Percentiles rank a stretch among this genome's conserved stretches.
Evolutionary conservation across 257 asterid species (phyloP).

Genomic region (Nicotiana tomentosiformis): DNA sequence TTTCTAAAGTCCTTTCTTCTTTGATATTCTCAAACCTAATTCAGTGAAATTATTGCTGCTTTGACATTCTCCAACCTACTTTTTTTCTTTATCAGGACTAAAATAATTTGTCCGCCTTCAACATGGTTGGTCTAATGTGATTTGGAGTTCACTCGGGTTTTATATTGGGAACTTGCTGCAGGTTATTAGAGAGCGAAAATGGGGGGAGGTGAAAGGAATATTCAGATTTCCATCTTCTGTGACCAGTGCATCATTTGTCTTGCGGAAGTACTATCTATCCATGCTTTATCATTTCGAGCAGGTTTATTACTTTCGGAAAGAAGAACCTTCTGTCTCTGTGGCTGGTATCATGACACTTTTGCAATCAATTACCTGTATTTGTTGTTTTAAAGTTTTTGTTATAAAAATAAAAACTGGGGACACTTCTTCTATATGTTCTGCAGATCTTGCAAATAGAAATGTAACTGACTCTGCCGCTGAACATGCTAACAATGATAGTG

Average conservation of each 20-base stretch:
- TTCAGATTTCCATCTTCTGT: conserved; percentile 77
- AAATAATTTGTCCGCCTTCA: neutral
- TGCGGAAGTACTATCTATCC: conserved; percentile 74
- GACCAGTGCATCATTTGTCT: conserved; percentile 76
- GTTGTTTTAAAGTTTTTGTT: neutral
- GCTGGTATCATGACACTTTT: conserved; percentile 31
- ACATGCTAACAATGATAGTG: conserved; percentile 34
- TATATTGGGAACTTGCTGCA: conserved; percentile 26
- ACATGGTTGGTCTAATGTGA: neutral
- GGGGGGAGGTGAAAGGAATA: conserved; percentile 77
- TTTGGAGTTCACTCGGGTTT: conserved; percentile 1
- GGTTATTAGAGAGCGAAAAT: conserved; percentile 83
- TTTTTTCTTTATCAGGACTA: neutral
- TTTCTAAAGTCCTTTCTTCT: neutral
- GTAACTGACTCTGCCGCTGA: conserved; percentile 30
- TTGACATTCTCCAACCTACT: neutral
- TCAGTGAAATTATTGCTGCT: neutral
- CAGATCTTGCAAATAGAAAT: conserved; percentile 33
- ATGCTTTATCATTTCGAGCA: conserved; percentile 92
- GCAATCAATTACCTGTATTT: neutral
- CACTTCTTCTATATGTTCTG: conserved; percentile 11
- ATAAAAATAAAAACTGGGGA: conserved; percentile 7
- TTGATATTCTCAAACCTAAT: neutral
- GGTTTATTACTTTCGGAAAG: conserved; percentile 79
- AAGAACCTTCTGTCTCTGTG: conserved; percentile 38